Percentiles rank a stretch among this genome's conserved stretches.
Conservation (phyloP, 2,329 filamentous ascomycete species). For the Emericellopsis cladophorae region DNA sequence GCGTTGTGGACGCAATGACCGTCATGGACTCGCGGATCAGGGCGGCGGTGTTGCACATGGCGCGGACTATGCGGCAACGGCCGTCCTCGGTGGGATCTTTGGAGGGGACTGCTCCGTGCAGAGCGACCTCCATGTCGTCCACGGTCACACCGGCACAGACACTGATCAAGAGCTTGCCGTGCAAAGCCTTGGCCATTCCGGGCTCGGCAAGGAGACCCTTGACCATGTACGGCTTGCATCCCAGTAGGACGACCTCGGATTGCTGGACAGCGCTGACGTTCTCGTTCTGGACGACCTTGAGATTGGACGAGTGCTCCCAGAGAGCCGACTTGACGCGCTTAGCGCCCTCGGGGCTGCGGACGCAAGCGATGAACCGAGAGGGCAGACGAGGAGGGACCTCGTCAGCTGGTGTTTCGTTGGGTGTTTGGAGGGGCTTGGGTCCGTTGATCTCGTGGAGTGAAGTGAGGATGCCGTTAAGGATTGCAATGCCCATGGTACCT, state of each 20-base stretch:
- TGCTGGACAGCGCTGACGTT: constrained; percentile 56
- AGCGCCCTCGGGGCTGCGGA: constrained; percentile 56
- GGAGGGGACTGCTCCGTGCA: constrained; percentile 44
- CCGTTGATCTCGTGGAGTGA: constrained; percentile 46
- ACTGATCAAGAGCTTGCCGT: constrained; percentile 70
- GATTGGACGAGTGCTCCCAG: constrained; percentile 43
- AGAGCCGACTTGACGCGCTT: constrained; percentile 56
- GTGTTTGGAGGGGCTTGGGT: constrained; percentile 29
- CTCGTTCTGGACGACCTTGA: constrained; percentile 58
- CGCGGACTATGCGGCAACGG: constrained; percentile 56
- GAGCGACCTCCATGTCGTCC: constrained; percentile 50
- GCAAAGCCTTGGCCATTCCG: constrained; percentile 60
- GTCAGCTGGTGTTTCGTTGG: constrained; percentile 24
- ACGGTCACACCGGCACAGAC: constrained; percentile 69
- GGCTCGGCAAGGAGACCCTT: constrained; percentile 52
- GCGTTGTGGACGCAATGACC: constrained; percentile 53
- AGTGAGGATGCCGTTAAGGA: constrained; percentile 66
- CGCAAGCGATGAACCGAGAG: constrained; percentile 68
- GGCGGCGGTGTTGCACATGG: constrained; percentile 76
- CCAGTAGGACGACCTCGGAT: constrained; percentile 63
- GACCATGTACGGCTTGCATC: constrained; percentile 71
- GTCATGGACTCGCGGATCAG: constrained; percentile 74
- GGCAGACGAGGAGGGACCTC: constrained; percentile 48
- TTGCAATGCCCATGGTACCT: constrained; percentile 80
- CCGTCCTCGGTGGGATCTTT: constrained; percentile 30